A percentile compares a stretch with the other conserved stretches of the same genome.
phyloP scores from a whole-genome alignment of 805 yeast genomes.

The Jamesozyma hellenica region DNA sequence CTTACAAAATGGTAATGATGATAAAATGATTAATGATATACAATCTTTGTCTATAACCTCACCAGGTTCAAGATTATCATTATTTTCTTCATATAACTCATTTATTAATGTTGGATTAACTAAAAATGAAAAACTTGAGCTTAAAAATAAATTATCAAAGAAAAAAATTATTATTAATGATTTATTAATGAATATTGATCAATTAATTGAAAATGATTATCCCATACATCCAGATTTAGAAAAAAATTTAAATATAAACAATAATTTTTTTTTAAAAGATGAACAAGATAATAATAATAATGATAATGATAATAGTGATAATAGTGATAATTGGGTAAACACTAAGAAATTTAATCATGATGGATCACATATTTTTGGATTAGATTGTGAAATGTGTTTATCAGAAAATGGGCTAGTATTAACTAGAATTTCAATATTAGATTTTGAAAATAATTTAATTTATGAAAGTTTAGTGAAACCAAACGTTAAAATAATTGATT shows the following conservation, averaged over 20 bases:
- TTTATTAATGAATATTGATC: constrained; percentile 41
- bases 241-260: constrained; percentile 9
- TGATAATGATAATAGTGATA: too few species aligned
- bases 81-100: constrained; percentile 45
- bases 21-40: constrained; percentile 4
- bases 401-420: constrained; percentile 57
- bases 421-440: constrained; percentile 68
- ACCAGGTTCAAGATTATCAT: constrained; percentile 57
- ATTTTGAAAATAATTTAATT: constrained; percentile 48
- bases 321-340: constrained; percentile 36
- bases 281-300: constrained; percentile 2
- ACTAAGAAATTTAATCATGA: constrained; percentile 42
- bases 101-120: constrained; percentile 49
- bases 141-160: constrained; percentile 22
- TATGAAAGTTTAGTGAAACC: constrained; percentile 77
- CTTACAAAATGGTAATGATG: constrained; percentile 5
- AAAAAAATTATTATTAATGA: constrained; percentile 39
- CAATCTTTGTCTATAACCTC: constrained; percentile 39
- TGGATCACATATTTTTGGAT: constrained; percentile 58
- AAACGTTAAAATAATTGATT: constrained; percentile 59
- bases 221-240: constrained; percentile 46
- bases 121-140: constrained; percentile 42
- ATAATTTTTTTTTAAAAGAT: neutral
- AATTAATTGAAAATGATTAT: constrained; percentile 41
- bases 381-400: constrained; percentile 92